These are phyloP conservation scores for Fusarium lateritium DNA, from an alignment of 2,329 filamentous ascomycete genomes.

Conservation along the genomic window DNA sequence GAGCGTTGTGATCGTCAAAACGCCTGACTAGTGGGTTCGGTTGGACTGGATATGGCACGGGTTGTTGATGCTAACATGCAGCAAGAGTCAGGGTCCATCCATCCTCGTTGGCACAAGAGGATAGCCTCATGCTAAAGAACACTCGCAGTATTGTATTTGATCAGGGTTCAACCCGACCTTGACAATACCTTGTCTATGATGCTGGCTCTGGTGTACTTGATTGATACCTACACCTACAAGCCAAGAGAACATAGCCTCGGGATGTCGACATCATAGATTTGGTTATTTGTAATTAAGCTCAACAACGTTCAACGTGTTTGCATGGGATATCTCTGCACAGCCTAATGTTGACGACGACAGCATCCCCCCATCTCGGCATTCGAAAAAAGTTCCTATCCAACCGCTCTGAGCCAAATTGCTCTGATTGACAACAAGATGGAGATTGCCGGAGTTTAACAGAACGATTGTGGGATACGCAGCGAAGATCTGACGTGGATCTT, in stretches of 20 bases:
- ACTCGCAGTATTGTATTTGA: too few species aligned
- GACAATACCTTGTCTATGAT: constrained; percentile 15
- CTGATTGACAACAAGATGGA: constrained; percentile 5
- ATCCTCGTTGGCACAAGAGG: constrained; percentile 3
- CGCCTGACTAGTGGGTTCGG: constrained; percentile 17
- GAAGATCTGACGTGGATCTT: constrained; percentile 31
- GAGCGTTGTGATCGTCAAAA: constrained; percentile 25
- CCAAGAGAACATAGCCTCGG: constrained; percentile 24
- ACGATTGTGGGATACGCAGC: constrained; percentile 3
- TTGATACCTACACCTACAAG: neutral
- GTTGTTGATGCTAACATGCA: constrained; percentile 19
- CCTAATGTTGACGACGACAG: constrained; percentile 30
- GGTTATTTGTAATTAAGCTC: constrained; percentile 18
- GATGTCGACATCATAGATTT: constrained; percentile 21
- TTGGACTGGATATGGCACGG: neutral
- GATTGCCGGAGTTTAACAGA: constrained; percentile 21
- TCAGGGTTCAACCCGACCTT: neutral
- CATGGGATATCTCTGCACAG: constrained; percentile 31
- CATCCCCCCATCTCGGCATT: constrained; percentile 17
- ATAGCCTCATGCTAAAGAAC: neutral
- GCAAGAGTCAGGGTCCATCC: constrained; percentile 32
- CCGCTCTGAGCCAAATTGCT: neutral
- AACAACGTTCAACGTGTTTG: neutral
- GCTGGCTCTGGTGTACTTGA: neutral
- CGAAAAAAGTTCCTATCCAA: neutral